Evolutionary conservation across 202 grass and related monocot genomes (phyloP).

Genomic region (Setaria italica): DNA sequence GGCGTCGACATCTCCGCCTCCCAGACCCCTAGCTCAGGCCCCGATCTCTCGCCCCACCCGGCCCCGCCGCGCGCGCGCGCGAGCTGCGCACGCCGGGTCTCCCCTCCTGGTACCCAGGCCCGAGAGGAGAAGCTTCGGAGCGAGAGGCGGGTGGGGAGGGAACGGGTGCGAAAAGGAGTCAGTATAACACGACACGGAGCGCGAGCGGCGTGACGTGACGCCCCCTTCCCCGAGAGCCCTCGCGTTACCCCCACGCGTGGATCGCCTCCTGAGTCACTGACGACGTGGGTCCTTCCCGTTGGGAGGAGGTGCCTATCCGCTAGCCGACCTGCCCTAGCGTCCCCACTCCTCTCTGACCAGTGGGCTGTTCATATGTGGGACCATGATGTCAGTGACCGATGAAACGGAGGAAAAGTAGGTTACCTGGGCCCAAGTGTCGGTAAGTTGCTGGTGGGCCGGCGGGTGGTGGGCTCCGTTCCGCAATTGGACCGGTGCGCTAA

Average conservation of each 20-base stretch:
- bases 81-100: not conserved
- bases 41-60: constrained; percentile 5
- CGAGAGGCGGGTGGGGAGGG: constrained; percentile 18
- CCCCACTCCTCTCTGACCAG: not conserved
- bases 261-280: not conserved
- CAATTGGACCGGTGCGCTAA: not conserved
- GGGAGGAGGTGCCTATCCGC: no score
- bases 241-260: not conserved
- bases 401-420: not conserved
- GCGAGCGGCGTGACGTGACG: constrained; percentile 26
- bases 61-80: no score
- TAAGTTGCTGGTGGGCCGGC: not conserved
- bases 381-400: not conserved
- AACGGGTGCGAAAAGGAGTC: not conserved
- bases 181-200: not conserved
- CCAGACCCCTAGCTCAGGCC: constrained; percentile 18
- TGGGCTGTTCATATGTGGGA: not conserved
- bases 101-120: not conserved
- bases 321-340: not conserved
- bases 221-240: not conserved
- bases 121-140: constrained; percentile 46
- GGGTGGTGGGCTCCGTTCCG: not conserved
- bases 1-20: constrained; percentile 71
- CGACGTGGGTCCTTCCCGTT: not conserved
- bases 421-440: constrained; percentile 7